These are phyloP conservation scores for Ustilago sp. DNA, from an alignment of 1,284 basidiomycete genomes.

Conservation along the genomic window DNA sequence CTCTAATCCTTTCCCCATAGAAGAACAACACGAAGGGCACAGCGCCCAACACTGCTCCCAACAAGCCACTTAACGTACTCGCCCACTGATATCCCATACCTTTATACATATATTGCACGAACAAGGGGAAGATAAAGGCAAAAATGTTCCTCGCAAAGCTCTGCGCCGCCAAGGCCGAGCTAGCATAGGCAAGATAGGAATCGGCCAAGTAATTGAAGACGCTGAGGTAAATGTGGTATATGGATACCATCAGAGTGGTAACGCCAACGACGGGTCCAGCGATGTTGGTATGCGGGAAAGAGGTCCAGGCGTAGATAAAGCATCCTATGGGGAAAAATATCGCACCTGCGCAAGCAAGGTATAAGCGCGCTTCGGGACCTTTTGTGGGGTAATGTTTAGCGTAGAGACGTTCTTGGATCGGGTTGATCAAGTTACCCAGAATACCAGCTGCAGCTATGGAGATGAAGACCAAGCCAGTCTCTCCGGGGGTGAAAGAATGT, in stretches of 20 bases:
- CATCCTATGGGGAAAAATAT: slow-evolving; percentile 57
- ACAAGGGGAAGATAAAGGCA: slow-evolving; percentile 53
- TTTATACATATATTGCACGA: slow-evolving; percentile 73
- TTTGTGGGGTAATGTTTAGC: slow-evolving; percentile 31
- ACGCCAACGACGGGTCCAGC: slow-evolving; percentile 69
- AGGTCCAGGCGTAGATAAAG: slow-evolving; percentile 69
- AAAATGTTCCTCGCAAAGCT: slow-evolving; percentile 76
- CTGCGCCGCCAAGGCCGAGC: slow-evolving; percentile 82
- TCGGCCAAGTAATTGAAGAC: slow-evolving; percentile 74
- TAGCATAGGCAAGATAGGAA: slow-evolving; percentile 75
- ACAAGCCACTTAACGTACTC: slow-evolving; percentile 76
- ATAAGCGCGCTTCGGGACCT: slow-evolving; percentile 72
- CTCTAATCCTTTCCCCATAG: slow-evolving; percentile 76
- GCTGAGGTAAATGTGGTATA: slow-evolving; percentile 68
- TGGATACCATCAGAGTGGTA: slow-evolving; percentile 48
- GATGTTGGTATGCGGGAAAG: slow-evolving; percentile 45
- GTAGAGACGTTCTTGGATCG: slow-evolving; percentile 61
- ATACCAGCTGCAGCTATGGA: slow-evolving; percentile 49
- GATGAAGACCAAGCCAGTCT: slow-evolving; percentile 59
- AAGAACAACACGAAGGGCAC: slow-evolving; percentile 77
- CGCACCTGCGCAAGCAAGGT: slow-evolving; percentile 68
- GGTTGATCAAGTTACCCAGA: slow-evolving; percentile 78
- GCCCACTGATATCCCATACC: slow-evolving; percentile 78
- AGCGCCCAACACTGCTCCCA: slow-evolving; percentile 76
- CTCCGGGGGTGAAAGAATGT: slow-evolving; percentile 76